phyloP scores from a whole-genome alignment of 805 yeast genomes.

The Yarrowia yakushimensis region DNA sequence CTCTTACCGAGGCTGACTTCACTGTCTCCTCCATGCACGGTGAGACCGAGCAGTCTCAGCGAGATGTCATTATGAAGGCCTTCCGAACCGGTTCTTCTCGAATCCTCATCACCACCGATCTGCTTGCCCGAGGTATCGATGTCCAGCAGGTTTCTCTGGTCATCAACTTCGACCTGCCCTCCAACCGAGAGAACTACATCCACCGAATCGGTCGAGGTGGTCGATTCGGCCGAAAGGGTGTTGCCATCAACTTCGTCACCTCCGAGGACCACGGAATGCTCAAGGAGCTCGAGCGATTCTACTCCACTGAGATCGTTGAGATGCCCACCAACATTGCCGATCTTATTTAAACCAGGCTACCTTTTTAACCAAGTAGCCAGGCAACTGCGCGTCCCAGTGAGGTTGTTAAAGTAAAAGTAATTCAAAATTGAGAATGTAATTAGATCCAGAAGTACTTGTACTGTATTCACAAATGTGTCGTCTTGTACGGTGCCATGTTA shows the following conservation, averaged over 20 bases:
- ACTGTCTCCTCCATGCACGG: conserved; percentile 96
- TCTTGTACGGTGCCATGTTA: neutral
- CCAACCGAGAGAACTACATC: conserved; percentile 86
- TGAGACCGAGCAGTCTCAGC: conserved; percentile 90
- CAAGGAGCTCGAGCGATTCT: conserved; percentile 81
- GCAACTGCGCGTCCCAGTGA: conserved; percentile 1
- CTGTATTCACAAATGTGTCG: neutral
- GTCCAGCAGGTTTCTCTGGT: conserved; percentile 96
- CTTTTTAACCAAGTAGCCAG: neutral
- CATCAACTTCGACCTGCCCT: conserved; percentile 89
- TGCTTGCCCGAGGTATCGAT: conserved; percentile 97
- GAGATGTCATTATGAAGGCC: conserved; percentile 93
- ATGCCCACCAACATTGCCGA: conserved; percentile 80
- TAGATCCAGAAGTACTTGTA: neutral
- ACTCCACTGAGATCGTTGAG: conserved; percentile 82
- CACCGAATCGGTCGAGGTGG: conserved; percentile 99
- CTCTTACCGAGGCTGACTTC: conserved; percentile 75
- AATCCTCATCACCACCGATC: conserved; percentile 92
- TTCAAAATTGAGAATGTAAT: conserved; percentile 19
- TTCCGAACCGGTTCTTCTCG: conserved; percentile 92
- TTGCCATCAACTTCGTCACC: conserved; percentile 90
- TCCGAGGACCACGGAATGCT: conserved; percentile 68
- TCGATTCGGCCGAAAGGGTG: conserved; percentile 98
- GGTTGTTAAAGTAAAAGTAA: conserved; percentile 23
- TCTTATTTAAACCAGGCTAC: conserved; percentile 34